A percentile compares a stretch with the other conserved stretches of the same genome.
Evolutionary conservation across 352 stramenopile species (phyloP).

Genomic region (Globisporangium paddicum): DNA sequence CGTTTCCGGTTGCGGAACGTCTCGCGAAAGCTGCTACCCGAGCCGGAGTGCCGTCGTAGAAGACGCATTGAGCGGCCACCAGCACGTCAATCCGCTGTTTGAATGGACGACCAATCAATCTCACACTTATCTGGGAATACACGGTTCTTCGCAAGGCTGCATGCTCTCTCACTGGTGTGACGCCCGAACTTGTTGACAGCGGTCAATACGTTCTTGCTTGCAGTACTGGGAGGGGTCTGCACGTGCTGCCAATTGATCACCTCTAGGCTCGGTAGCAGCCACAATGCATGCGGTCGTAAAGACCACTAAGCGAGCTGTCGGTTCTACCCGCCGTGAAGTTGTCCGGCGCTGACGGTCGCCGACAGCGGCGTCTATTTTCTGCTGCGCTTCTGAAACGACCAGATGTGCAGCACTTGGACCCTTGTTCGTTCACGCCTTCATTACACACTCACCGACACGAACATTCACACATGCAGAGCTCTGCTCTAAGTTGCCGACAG

Average conservation of each 20-base stretch:
- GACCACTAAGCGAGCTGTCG: background rate
- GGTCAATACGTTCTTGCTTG: background rate
- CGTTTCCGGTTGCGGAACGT: constrained; percentile 35
- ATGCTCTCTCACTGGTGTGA: background rate
- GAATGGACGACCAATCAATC: background rate
- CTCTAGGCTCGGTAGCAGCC: background rate
- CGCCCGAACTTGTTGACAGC: background rate
- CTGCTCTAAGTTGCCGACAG: no score
- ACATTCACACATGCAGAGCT: background rate
- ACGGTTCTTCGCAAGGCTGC: background rate
- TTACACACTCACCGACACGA: background rate
- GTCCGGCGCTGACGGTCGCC: background rate
- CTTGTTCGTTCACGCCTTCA: background rate
- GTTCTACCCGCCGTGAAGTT: background rate
- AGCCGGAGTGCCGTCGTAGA: constrained; percentile 9
- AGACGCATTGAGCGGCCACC: background rate
- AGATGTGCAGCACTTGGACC: background rate
- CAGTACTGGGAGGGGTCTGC: background rate
- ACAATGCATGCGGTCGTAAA: background rate
- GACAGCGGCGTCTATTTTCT: constrained; percentile 2
- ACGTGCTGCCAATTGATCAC: background rate
- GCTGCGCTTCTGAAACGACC: constrained; percentile 1
- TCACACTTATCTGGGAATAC: background rate
- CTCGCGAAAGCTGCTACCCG: constrained; percentile 25
- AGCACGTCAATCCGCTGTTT: background rate